These are phyloP conservation scores for Trichoderma gamsii DNA, from an alignment of 495 filamentous ascomycete genomes.

Conservation along the genomic window DNA sequence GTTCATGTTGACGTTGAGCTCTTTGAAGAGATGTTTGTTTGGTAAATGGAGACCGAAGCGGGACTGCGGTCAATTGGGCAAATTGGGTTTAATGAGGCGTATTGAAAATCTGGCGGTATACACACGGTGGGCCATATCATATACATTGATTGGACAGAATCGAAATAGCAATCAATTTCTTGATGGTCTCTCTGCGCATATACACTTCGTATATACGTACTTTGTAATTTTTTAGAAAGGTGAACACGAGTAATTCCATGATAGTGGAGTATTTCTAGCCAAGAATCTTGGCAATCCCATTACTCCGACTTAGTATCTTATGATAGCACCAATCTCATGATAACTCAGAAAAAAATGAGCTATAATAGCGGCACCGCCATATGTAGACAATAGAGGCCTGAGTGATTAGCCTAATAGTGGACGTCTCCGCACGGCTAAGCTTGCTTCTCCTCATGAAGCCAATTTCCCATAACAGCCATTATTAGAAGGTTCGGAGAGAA, in stretches of 20 bases:
- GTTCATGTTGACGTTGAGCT: conserved; percentile 8
- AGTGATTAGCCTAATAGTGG: background rate
- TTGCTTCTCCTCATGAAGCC: background rate
- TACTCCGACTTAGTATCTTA: too few species aligned
- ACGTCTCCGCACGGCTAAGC: conserved; percentile 2
- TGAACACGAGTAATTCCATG: too few species aligned
- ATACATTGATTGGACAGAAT: background rate
- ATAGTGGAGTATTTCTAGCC: too few species aligned
- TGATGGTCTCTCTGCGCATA: too few species aligned
- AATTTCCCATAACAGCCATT: background rate
- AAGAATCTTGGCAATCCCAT: too few species aligned
- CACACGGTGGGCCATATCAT: background rate
- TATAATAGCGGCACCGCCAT: too few species aligned
- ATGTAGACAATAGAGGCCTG: too few species aligned
- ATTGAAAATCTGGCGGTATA: background rate
- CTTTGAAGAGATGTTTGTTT: conserved; percentile 11
- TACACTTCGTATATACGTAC: too few species aligned
- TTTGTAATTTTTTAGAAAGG: too few species aligned
- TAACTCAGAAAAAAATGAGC: too few species aligned
- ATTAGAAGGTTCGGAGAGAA: background rate
- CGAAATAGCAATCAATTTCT: background rate
- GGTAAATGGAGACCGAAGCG: conserved; percentile 1
- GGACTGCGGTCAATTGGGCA: background rate
- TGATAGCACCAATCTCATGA: too few species aligned
- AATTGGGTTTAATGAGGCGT: background rate